phyloP scores from a whole-genome alignment of 2,329 filamentous ascomycete species.

The Metarhizium anisopliae region DNA sequence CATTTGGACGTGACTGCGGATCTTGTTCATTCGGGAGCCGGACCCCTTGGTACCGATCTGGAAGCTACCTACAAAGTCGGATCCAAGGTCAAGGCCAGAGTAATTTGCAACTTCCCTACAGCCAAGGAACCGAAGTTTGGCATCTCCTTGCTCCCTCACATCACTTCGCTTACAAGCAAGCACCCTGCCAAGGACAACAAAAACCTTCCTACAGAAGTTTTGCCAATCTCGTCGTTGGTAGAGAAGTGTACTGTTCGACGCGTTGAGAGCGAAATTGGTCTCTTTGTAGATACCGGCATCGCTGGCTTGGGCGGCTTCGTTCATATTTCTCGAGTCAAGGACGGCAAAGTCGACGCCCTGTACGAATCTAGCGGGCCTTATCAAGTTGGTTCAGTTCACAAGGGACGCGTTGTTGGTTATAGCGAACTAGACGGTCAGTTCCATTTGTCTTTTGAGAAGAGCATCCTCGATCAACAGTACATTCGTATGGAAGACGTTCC shows the following conservation, averaged over 20 bases:
- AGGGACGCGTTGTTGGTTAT: conserved; percentile 76
- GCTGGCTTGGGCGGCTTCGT: conserved; percentile 72
- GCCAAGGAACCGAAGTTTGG: conserved; percentile 76
- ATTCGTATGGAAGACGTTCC: conserved; percentile 86
- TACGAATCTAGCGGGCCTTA: conserved; percentile 69
- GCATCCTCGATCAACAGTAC: conserved; percentile 77
- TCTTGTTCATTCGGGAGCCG: conserved; percentile 75
- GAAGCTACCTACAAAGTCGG: conserved; percentile 74
- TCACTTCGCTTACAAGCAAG: conserved; percentile 53
- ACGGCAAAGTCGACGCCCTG: conserved; percentile 79
- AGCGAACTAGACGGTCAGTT: conserved; percentile 81
- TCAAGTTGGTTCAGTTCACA: conserved; percentile 69
- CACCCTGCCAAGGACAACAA: conserved; percentile 25
- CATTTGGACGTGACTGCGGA: conserved; percentile 87
- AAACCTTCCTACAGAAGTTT: conserved; percentile 43
- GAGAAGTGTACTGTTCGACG: conserved; percentile 71
- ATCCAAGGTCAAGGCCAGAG: conserved; percentile 72
- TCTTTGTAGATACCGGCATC: conserved; percentile 64
- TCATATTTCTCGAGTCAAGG: conserved; percentile 86
- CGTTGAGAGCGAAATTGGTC: conserved; percentile 70
- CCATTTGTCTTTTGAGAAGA: conserved; percentile 74
- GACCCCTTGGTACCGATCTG: conserved; percentile 59
- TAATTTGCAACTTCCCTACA: conserved; percentile 80
- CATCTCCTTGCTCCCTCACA: conserved; percentile 79
- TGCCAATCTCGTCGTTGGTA: conserved; percentile 67